Evolutionary conservation across 1,284 basidiomycete genomes (phyloP).

Genomic region (Rugosomyces carneus): DNA sequence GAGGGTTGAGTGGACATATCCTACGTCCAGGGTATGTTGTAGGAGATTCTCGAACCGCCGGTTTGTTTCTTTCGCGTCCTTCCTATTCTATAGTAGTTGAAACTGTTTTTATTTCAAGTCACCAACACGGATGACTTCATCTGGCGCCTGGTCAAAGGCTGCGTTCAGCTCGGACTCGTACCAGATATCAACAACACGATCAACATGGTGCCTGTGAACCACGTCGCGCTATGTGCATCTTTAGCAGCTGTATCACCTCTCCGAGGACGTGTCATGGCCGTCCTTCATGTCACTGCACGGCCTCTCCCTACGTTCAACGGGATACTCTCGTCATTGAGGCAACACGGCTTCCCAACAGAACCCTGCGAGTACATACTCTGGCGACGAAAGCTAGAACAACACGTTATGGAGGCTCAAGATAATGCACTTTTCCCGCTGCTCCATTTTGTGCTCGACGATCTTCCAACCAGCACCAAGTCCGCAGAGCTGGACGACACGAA

Average conservation of each 20-base stretch:
- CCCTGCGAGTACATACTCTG: slow-evolving; percentile 89
- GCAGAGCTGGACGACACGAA: slow-evolving; percentile 89
- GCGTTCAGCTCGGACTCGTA: slow-evolving; percentile 90
- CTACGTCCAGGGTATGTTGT: slow-evolving; percentile 95
- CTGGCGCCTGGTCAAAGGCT: slow-evolving; percentile 97
- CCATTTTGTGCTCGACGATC: slow-evolving; percentile 95
- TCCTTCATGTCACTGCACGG: slow-evolving; percentile 85
- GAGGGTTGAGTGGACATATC: slow-evolving; percentile 86
- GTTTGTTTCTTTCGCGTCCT: slow-evolving; percentile 38
- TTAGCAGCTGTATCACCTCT: slow-evolving; percentile 62
- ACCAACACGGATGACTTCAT: slow-evolving; percentile 99
- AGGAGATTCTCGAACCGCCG: slow-evolving; percentile 84
- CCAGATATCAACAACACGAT: slow-evolving; percentile 98
- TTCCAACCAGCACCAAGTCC: slow-evolving; percentile 94
- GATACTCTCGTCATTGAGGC: slow-evolving; percentile 70
- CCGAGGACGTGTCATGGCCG: slow-evolving; percentile 48
- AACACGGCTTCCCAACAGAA: slow-evolving; percentile 79
- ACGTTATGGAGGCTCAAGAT: slow-evolving; percentile 90
- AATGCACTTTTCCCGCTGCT: slow-evolving; percentile 97
- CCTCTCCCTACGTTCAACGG: slow-evolving; percentile 90
- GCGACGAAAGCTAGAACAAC: slow-evolving; percentile 89
- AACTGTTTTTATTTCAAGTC: too few species aligned
- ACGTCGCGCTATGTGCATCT: slow-evolving; percentile 83
- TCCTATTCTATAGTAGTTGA: not conserved
- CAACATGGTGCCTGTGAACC: slow-evolving; percentile 98